Percentiles rank a stretch among this genome's conserved stretches.
phyloP scores from a whole-genome alignment of 169 alveolate species.

The Plasmodium reichenowi region DNA sequence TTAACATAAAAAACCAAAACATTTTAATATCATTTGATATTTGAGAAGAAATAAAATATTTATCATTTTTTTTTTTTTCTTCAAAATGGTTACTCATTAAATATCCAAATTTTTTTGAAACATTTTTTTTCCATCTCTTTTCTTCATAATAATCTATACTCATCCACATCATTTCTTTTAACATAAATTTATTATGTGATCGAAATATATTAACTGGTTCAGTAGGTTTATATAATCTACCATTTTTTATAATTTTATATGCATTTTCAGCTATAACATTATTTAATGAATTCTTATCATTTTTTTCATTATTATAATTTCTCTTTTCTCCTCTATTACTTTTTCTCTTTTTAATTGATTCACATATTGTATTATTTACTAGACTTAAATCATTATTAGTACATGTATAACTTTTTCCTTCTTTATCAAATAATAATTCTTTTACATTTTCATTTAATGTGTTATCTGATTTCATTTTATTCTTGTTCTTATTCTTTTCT shows the following conservation, averaged over 20 bases:
- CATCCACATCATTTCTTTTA: conserved; percentile 86
- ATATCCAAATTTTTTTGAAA: conserved; percentile 80
- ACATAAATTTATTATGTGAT: conserved; percentile 80
- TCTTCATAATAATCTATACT: conserved; percentile 86
- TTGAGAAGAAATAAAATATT: conserved; percentile 74
- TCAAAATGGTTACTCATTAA: conserved; percentile 79
- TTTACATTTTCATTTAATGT: conserved; percentile 3
- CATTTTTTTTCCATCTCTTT: conserved; percentile 85
- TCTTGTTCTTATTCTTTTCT: conserved; percentile 11
- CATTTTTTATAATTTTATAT: conserved; percentile 73
- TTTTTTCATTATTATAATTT: conserved; percentile 44
- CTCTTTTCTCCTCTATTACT: conserved; percentile 38
- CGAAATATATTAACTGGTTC: conserved; percentile 48
- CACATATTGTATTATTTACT: conserved; percentile 38
- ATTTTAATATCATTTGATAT: conserved; percentile 75
- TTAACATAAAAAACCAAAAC: conserved; percentile 76
- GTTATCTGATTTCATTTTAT: conserved; percentile 13
- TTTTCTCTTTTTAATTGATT: conserved; percentile 32
- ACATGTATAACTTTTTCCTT: conserved; percentile 13
- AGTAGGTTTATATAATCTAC: conserved; percentile 32
- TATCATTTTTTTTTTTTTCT: conserved; percentile 70
- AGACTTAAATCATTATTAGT: conserved; percentile 29
- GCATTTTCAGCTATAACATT: conserved; percentile 73
- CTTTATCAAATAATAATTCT: neutral
- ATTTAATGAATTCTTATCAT: conserved; percentile 60